phyloP scores from a whole-genome alignment of 2,329 filamentous ascomycete species.

The Fusarium chuoi region DNA sequence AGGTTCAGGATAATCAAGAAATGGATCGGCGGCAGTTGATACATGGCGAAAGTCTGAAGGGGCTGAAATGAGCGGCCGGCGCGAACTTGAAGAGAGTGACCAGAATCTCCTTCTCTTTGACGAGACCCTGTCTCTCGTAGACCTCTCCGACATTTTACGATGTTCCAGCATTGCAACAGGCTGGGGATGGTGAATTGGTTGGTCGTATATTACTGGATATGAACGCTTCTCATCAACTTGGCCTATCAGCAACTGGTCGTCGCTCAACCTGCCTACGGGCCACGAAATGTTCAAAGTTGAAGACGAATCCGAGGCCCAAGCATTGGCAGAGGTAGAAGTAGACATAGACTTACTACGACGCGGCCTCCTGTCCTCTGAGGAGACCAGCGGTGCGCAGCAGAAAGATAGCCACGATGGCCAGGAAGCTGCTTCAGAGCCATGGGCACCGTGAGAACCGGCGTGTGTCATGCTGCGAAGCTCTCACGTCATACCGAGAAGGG shows the following conservation, averaged over 20 bases:
- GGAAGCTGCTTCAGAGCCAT: constrained; percentile 53
- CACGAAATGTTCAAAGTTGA: constrained; percentile 40
- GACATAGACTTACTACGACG: constrained; percentile 51
- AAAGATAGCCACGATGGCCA: constrained; percentile 60
- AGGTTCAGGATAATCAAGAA: constrained; percentile 41
- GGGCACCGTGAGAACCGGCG: constrained; percentile 55
- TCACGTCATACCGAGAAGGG: constrained; percentile 41
- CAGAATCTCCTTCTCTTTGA: constrained; percentile 59
- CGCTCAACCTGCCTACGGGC: constrained; percentile 42
- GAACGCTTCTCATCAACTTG: constrained; percentile 47
- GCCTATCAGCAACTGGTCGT: constrained; percentile 46
- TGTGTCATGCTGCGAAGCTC: constrained; percentile 52
- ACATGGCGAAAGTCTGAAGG: constrained; percentile 71
- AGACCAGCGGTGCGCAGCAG: constrained; percentile 57
- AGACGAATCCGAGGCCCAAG: constrained; percentile 36
- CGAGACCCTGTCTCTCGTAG: constrained; percentile 54
- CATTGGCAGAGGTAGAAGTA: constrained; percentile 37
- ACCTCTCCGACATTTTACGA: constrained; percentile 35
- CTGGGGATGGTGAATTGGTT: constrained; percentile 44
- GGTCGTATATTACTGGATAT: constrained; percentile 43
- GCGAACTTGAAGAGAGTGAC: constrained; percentile 56
- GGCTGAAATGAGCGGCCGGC: constrained; percentile 66
- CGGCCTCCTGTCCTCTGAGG: constrained; percentile 53
- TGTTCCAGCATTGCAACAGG: constrained; percentile 42
- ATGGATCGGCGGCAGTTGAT: constrained; percentile 58